Evolutionary conservation across 2,329 filamentous ascomycete species (phyloP), one percentile per base, ranked within the genome.

Genomic region (Plenodomus lindquistii): DNA sequence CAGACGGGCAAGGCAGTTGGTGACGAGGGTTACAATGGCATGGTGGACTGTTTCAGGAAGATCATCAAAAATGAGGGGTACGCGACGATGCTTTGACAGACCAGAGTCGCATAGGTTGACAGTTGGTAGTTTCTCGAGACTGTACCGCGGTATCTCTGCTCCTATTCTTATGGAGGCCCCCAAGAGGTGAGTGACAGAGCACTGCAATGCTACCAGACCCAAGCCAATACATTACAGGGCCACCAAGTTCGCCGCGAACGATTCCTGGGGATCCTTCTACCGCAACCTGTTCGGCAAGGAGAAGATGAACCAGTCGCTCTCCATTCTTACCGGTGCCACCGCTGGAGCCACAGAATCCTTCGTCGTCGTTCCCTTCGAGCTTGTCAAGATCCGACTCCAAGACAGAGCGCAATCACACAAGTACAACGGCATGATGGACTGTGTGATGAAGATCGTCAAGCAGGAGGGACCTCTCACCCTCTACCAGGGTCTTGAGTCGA

Each of bases 221-320:
- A 22, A 8, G 41, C 47, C 57, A 40, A 59, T 52, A 31, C 20
- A 19, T 29, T 22, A 35, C 51, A 83, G 91, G 77, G 93, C 93
- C 37, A 97, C 91, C 79, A 99, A 99, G 77, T 99, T 99, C 76
- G 93, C 94, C 39, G 94, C 94, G 77, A 99, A 99, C 77, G 94
- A 99, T 73, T 90, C 93, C 73, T 99, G 94, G 94, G 94, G 94
- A 66, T 85, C 91, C 76, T 83, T 97, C 76, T 99, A 96, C 81
- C 89, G 91, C 71, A 87, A 88, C 62, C 73, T 88, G 42, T 97
- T 99, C 71, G 91, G 89, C 59, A 81, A 88, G 46, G 75, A 84
- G 47, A 89, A 96, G 79, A 94, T 95, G 86, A 97, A 83, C 69
- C 94, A 99, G 77, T 84, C 85, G 1, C 84, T 99, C 50, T 96